phyloP scores from a whole-genome alignment of 1,284 basidiomycete species.

The Gomphus bonarii region DNA sequence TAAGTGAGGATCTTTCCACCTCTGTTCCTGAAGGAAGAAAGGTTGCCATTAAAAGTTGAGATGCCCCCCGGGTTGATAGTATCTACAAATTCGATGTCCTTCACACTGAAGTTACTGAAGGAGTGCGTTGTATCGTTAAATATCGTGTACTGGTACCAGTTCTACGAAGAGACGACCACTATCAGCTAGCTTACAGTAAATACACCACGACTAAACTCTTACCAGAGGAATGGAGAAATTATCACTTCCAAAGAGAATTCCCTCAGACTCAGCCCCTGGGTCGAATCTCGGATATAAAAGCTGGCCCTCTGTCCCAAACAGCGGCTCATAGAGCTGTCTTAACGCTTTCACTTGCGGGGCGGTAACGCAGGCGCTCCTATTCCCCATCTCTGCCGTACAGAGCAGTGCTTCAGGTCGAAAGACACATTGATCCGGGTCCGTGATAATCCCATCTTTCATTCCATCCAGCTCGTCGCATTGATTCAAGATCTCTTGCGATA shows the following conservation, averaged over 20 bases:
- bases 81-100: background rate
- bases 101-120: conserved; percentile 1
- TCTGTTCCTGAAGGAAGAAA: background rate
- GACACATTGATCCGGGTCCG: conserved; percentile 20
- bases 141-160: conserved; percentile 4
- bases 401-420: conserved; percentile 19
- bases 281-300: conserved; percentile 20
- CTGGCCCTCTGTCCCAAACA: conserved; percentile 23
- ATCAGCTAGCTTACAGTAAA: too few relatives aligned
- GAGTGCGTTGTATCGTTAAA: conserved; percentile 4
- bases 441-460: conserved; percentile 23
- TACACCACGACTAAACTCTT: too few relatives aligned
- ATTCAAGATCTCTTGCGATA: too few relatives aligned
- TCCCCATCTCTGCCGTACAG: conserved; percentile 16
- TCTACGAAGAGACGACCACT: too few relatives aligned
- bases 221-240: too few relatives aligned
- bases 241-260: too few relatives aligned
- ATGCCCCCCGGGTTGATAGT: conserved; percentile 7
- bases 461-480: conserved; percentile 28
- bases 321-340: conserved; percentile 21
- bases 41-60: too few relatives aligned
- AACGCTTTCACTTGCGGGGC: conserved; percentile 24
- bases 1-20: conserved; percentile 7
- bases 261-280: background rate
- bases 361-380: conserved; percentile 22